Base-by-base conservation (phyloP, 805 yeast genomes). In the Lipomyces lipofer region DNA sequence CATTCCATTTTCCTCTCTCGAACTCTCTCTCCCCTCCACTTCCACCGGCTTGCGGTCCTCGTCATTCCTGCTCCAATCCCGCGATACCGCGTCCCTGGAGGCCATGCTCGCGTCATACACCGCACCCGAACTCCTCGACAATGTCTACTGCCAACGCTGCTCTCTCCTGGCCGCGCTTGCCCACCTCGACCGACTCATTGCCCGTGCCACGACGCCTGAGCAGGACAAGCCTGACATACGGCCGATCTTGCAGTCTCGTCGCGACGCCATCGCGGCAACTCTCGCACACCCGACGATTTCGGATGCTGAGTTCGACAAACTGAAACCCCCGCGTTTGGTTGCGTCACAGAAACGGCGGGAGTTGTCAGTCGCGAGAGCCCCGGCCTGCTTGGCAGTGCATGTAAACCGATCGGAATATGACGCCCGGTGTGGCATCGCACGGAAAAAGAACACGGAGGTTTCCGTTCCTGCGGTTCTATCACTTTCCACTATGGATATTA, bases 81-180 rank as follows among this genome's bases (percentile, higher is more conserved):
- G 8, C 15, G 39, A 42, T 25, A 12, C 44, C 22, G 50, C 10
- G 15, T n/a, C 17, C 6, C 36, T 39, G 10, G 49, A 24, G 19
- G 36, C 32, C 42, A 43, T 2, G 81, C 69, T 88, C 58, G 72
- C 77, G 45, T 81, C 82, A 42, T 88, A 90, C 88, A 80, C 76
- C 8, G 76, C 80, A 54, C 87, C 90, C 39, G 98, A 92, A 67
- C 81, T 86, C 17, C 90, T 92, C 56, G 91, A 88, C 61, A 96
- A 89, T 43, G 98, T 92, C 33, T 92, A 90, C 70, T 92, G 98
- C 73, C 88, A 91, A 66, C 77, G 97, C 64, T 92, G 98, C 74
- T 91, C 95, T 2, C 74, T 92, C 62, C 69, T 58, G 17, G 66
- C 62, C n/a, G 66, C 61, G 53, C 71, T 27, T 52, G 65, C 19